A percentile compares a stretch with the other conserved stretches of the same genome.
These are phyloP conservation scores for Sporothrix variecibatus DNA, from an alignment of 2,329 filamentous ascomycete species.

Conservation along the genomic window DNA sequence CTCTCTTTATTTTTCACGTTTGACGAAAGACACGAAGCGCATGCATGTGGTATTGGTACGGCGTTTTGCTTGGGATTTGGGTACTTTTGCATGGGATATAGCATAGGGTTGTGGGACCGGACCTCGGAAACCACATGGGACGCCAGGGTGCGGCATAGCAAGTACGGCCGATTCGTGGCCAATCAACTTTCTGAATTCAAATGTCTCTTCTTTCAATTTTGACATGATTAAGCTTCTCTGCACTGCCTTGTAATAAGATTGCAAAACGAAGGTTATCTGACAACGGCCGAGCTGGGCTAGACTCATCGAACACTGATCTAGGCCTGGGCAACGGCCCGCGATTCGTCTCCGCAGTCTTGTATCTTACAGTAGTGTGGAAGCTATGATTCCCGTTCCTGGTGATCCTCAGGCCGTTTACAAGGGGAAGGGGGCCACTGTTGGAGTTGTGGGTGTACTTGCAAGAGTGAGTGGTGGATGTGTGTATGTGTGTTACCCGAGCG, in stretches of 20 bases:
- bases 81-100: not conserved
- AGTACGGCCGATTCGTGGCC: not conserved
- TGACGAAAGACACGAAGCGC: slow-evolving; percentile 10
- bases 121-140: not conserved
- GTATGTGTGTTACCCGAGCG: not conserved
- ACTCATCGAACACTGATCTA: not conserved
- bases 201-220: not conserved
- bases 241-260: not conserved
- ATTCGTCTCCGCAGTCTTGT: not conserved
- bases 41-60: slow-evolving; percentile 1
- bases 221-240: not conserved
- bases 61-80: slow-evolving; percentile 13
- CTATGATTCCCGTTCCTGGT: slow-evolving; percentile 4
- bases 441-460: not conserved
- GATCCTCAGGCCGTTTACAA: not conserved
- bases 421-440: not conserved
- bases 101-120: not conserved
- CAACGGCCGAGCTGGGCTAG: not conserved
- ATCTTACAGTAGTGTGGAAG: not conserved
- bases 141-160: not conserved
- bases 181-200: not conserved
- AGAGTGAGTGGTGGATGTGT: not conserved
- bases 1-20: not conserved
- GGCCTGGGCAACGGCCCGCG: not conserved
- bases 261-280: not conserved